Percentiles rank a stretch among this genome's conserved stretches.
These are phyloP conservation scores for Teratosphaeria viscida DNA, from an alignment of 2,329 filamentous ascomycete species.

Conservation along the genomic window DNA sequence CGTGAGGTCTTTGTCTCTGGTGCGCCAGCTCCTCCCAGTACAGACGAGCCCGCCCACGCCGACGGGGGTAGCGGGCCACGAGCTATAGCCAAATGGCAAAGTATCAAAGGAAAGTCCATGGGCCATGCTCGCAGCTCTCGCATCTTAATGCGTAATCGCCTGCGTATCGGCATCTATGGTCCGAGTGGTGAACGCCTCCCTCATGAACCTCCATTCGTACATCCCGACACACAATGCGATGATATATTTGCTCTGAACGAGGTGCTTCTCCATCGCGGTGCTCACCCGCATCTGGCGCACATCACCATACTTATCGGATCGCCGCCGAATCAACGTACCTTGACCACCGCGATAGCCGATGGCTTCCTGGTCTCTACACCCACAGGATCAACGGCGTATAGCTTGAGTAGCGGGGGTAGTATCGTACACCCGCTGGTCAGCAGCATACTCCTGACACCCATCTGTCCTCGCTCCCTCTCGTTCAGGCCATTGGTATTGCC, in stretches of 20 bases:
- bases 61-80: constrained; percentile 6
- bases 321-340: constrained; percentile 52
- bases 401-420: constrained; percentile 79
- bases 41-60: not conserved
- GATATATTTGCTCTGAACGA: constrained; percentile 78
- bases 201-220: constrained; percentile 23
- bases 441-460: constrained; percentile 80
- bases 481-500: constrained; percentile 88
- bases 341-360: constrained; percentile 90
- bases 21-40: constrained; percentile 26
- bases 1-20: constrained; percentile 84
- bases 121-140: constrained; percentile 60
- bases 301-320: constrained; percentile 79
- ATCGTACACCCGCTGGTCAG: constrained; percentile 92
- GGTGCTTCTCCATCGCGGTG: constrained; percentile 83
- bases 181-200: constrained; percentile 46
- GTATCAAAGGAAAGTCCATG: constrained; percentile 69
- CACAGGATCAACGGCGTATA: constrained; percentile 92
- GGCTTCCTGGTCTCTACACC: constrained; percentile 91
- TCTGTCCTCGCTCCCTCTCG: constrained; percentile 82
- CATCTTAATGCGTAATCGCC: constrained; percentile 73
- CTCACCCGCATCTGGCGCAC: constrained; percentile 79
- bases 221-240: constrained; percentile 23
- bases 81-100: constrained; percentile 52
- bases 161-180: constrained; percentile 78